phyloP scores from a whole-genome alignment of 805 yeast species.

The Cyberlindnera lachancei region DNA sequence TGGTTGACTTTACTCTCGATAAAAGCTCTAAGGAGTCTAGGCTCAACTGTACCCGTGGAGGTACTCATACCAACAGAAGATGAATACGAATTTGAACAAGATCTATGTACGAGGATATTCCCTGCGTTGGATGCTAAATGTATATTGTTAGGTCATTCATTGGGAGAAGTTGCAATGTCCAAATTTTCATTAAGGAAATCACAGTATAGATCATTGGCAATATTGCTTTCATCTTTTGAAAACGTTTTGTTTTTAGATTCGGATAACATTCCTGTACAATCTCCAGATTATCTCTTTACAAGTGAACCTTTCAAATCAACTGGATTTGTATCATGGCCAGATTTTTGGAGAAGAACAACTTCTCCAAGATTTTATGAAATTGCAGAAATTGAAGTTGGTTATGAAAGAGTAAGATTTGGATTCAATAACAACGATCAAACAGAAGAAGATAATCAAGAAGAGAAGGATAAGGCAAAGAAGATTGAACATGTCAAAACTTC shows the following conservation, averaged over 20 bases:
- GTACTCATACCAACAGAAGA: constrained; percentile 56
- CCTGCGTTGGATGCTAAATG: constrained; percentile 61
- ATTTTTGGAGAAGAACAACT: constrained; percentile 81
- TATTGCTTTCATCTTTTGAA: constrained; percentile 67
- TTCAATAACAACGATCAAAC: constrained; percentile 30
- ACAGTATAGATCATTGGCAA: constrained; percentile 61
- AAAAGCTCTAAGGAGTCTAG: constrained; percentile 40
- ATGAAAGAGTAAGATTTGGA: constrained; percentile 32
- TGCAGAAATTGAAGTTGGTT: constrained; percentile 45
- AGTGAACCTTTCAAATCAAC: constrained; percentile 45
- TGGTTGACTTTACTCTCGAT: constrained; percentile 47
- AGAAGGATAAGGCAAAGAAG: too few relatives aligned
- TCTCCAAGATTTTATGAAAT: constrained; percentile 66
- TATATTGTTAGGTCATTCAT: constrained; percentile 50
- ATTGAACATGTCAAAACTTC: too few relatives aligned
- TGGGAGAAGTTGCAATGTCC: constrained; percentile 46
- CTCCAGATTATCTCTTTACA: constrained; percentile 54
- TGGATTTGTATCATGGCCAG: constrained; percentile 70
- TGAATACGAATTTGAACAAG: constrained; percentile 70
- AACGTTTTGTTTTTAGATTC: constrained; percentile 67
- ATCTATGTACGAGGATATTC: constrained; percentile 52
- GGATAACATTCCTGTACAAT: constrained; percentile 61
- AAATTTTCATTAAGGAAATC: constrained; percentile 51
- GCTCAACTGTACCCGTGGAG: constrained; percentile 58
- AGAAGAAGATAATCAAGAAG: constrained; percentile 21